Evolutionary conservation across 2,329 filamentous ascomycete genomes (phyloP), one percentile per base, ranked within the genome.

Genomic region (Escovopsis sp.): DNA sequence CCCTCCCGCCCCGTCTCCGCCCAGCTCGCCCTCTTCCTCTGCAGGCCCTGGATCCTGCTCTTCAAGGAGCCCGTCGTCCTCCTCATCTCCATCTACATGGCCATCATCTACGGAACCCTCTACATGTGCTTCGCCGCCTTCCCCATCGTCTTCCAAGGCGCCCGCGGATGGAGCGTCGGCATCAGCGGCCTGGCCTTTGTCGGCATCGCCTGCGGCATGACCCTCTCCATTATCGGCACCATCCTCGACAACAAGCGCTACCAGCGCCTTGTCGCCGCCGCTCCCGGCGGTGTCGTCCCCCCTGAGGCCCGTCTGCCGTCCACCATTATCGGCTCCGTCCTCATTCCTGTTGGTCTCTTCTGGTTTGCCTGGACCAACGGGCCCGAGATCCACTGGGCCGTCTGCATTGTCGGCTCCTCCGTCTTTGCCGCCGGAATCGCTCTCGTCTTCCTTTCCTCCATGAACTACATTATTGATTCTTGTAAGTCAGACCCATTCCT

Each of bases 381-480:
- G 15, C 64, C 67, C 0, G 58, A 58, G 4, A 62, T 81, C 10
- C 75, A 77, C 55, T 81, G 70, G 68, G 64, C 71, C 36, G 71
- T 80, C 52, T 59, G 61, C 36, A 62, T 66, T 32, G 52, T 62
- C 6, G 64, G 58, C 23, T 61, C 66, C 2, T 53, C 59, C 6
- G 58, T 70, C 44, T 68, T 80, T 47, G 75, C 79, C 43, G 55
- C 67, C 51, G 77, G 70, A 5, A 56, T 73, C 38, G 74, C 82
- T 2, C 58, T 80, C 28, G 75, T 84, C 33, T 85, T 84, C 64
- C 59, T 84, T n/a, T 67, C 67, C 5, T 60, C 77, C 38, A 69
- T 77, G 54, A 80, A 76, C 59, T 84, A 83, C 59, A 68, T 84
- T 11, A 73, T 84, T 47, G 81, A 84, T 53, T 64, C 75, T 6